Evolutionary conservation across 495 filamentous ascomycete species (phyloP).

Genomic region (Penicillium desertorum): DNA sequence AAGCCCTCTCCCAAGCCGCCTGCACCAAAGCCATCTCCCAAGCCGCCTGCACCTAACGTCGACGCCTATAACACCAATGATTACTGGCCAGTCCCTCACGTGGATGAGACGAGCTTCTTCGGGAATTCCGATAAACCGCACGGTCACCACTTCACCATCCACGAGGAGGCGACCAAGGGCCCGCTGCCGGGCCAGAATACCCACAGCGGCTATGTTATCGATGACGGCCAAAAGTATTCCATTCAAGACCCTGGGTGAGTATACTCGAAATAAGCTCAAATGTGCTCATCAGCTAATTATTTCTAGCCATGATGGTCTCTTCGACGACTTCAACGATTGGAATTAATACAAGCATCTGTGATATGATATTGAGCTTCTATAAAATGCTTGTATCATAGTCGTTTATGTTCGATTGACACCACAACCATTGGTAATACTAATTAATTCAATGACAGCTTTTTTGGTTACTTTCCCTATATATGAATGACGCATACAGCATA

Average conservation of each 20-base stretch:
- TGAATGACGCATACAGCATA: background rate
- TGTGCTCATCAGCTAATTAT: slow-evolving; percentile 2
- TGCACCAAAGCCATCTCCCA: background rate
- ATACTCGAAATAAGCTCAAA: background rate
- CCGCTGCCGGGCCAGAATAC: background rate
- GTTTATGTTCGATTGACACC: background rate
- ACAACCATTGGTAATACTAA: background rate
- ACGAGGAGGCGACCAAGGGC: background rate
- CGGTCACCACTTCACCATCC: background rate
- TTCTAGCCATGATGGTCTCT: background rate
- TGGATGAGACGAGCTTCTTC: background rate
- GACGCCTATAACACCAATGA: background rate
- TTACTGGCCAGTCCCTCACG: background rate
- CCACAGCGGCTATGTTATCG: background rate
- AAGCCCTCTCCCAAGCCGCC: background rate
- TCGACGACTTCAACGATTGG: background rate
- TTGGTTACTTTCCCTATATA: background rate
- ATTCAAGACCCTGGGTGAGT: slow-evolving; percentile 1
- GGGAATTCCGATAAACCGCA: background rate
- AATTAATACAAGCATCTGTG: background rate
- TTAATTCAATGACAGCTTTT: background rate
- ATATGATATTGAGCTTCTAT: background rate
- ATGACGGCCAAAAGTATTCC: background rate
- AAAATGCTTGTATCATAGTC: background rate
- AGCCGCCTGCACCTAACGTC: background rate